Base-by-base conservation (phyloP, 208 protist species). In the Leishmania major region DNA sequence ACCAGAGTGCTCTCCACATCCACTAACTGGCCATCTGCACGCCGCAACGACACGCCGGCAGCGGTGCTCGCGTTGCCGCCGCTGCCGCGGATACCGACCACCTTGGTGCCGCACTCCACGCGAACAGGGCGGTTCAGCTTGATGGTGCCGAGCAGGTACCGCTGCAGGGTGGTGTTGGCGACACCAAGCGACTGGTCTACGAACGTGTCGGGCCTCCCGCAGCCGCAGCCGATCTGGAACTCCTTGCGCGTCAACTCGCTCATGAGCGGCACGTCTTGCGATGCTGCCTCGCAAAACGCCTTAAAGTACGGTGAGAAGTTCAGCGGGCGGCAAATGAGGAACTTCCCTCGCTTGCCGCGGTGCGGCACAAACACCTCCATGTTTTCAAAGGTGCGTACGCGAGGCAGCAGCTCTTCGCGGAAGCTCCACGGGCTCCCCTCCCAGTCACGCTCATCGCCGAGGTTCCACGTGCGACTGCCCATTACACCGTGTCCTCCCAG, bases 401-500 rank as follows among this genome's bases (percentile, higher is more conserved):
- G 88, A 25, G 94, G 94, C 43, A 95, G 84, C 66, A 97, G 59
- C 6, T 94, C 91, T 17, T 94, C 84, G 62, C 90, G 89, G 69
- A 95, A 96, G 85, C 79, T 86, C 89, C 91, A 96, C 84, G 91
- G 88, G 5, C 77, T 75, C 69, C 77, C 89, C 25, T 83, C 86
- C 94, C 94, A 97, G 87, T 95, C 92, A 0, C 55, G 70, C 72
- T 84, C 85, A 62, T 94, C 90, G 53, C 94, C 94, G 59, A 94
- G 80, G 84, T 91, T 92, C 91, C 92, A 97, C 62, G 89, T 85
- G 37, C 91, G 91, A 51, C 88, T 92, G 47, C 94, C 94, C 94
- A 97, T 94, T 4, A 97, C 91, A 49, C 92, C 91, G 71, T 90
- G 88, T 0, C 94, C 94, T 64, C 94, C 94, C 45, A 97, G 87